A percentile compares a stretch with the other conserved stretches of the same genome.
Conservation (phyloP, 352 stramenopile species). For the Phytophthora lateralis region DNA sequence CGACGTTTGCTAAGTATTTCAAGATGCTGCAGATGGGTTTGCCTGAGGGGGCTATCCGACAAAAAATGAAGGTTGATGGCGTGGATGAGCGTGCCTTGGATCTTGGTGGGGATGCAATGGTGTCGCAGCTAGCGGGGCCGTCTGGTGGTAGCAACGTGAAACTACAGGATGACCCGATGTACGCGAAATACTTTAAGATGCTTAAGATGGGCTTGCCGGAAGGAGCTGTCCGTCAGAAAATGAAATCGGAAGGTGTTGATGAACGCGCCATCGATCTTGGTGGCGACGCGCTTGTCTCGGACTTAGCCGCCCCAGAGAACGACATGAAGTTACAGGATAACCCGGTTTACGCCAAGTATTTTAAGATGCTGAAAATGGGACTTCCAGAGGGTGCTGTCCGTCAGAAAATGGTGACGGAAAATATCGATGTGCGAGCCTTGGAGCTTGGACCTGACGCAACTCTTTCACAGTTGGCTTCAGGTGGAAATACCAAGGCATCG, state of each 20-base stretch:
- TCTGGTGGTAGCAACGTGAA: slow-evolving; percentile 18
- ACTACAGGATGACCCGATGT: slow-evolving; percentile 46
- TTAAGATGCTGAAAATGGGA: slow-evolving; percentile 95
- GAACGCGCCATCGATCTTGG: slow-evolving; percentile 64
- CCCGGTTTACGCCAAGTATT: slow-evolving; percentile 87
- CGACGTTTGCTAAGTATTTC: slow-evolving; percentile 91
- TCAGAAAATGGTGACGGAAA: slow-evolving; percentile 82
- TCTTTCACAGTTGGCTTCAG: slow-evolving; percentile 43
- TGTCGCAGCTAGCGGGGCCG: slow-evolving; percentile 28
- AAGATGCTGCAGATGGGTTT: slow-evolving; percentile 94
- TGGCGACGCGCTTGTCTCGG: slow-evolving; percentile 48
- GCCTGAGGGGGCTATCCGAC: slow-evolving; percentile 76
- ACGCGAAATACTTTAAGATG: slow-evolving; percentile 94
- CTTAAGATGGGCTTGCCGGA: slow-evolving; percentile 89
- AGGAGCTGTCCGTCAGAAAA: slow-evolving; percentile 86
- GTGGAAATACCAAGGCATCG: slow-evolving; percentile 1
- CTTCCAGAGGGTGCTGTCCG: slow-evolving; percentile 83
- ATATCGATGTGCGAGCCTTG: slow-evolving; percentile 57
- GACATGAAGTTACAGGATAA: slow-evolving; percentile 60
- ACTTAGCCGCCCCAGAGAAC: slow-evolving; percentile 33
- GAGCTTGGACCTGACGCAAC: slow-evolving; percentile 69
- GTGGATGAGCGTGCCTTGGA: slow-evolving; percentile 42
- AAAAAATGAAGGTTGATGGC: slow-evolving; percentile 82
- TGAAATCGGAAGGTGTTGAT: slow-evolving; percentile 63
- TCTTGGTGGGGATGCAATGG: slow-evolving; percentile 40